Conservation (phyloP, 192 early-diverging fungal genomes). For the Coemansia asiatica region DNA sequence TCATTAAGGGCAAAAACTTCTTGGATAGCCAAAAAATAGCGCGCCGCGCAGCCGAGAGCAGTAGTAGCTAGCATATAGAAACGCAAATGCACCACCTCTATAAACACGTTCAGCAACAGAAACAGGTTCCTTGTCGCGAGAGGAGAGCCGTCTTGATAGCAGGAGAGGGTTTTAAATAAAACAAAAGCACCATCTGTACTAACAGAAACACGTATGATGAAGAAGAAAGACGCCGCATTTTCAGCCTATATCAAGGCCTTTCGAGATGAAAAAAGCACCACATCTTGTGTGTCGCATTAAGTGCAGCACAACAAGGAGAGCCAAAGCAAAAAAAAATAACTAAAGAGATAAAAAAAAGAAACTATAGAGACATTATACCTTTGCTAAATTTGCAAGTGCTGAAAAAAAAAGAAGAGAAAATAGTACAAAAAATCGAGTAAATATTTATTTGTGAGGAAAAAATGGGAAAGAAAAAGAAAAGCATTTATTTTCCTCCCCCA, state of each 20-base stretch:
- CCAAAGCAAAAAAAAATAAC: neutral
- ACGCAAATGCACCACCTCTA: neutral
- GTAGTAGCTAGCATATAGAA: neutral
- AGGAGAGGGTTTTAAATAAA: neutral
- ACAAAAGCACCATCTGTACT: neutral
- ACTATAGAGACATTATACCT: slow-evolving; percentile 3
- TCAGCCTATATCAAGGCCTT: neutral
- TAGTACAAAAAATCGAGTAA: neutral
- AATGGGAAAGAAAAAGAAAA: slow-evolving; percentile 3
- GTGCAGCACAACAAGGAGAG: neutral
- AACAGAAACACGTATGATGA: neutral
- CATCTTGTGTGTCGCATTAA: too few relatives aligned
- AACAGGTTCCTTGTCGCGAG: too few relatives aligned
- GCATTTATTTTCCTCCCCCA: neutral
- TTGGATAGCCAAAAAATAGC: too few relatives aligned
- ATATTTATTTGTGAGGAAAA: neutral
- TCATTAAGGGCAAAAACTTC: too few relatives aligned
- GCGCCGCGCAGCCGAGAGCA: too few relatives aligned
- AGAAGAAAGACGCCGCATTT: neutral
- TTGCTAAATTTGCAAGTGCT: neutral
- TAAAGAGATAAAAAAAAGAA: neutral
- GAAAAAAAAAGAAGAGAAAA: neutral
- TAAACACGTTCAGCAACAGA: too few relatives aligned
- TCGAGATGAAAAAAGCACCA: too few relatives aligned
- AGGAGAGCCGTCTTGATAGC: too few relatives aligned